Base-by-base conservation (phyloP, 768 basidiomycete species). In the Grammothele lineata region DNA sequence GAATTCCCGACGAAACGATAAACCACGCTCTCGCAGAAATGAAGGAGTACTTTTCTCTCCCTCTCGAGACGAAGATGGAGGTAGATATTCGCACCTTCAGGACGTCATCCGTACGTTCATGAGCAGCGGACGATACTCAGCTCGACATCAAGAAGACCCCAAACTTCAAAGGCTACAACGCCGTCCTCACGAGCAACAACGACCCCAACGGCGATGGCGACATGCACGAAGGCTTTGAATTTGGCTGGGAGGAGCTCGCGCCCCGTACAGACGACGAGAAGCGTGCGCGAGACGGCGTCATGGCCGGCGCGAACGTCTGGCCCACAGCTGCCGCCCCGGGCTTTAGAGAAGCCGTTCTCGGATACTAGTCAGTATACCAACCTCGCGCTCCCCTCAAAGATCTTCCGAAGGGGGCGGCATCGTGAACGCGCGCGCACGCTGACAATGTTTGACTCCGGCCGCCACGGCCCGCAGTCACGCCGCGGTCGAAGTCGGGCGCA, bases 151-250 rank as follows among this genome's bases (percentile, higher is more conserved):
- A 71, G 40, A 82, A 78, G 47, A 75, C 76, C 1, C 63, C 77
- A 0, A 84, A 83, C 59, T 94, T 90, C 71, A 87, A 84, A 59
- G 86, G 86, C 17, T 88, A 87, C 63, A 83, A 72, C 43, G 77
- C 81, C 2, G 62, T 91, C 2, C 70, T 85, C 5, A 83, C 81
- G 45, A 80, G 78, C 40, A 91, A 91, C 61, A 85, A 82, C 43
- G 77, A 92, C 57, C 81, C 87, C 0, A 72, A 77, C n/a, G 76
- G 78, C 38, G 68, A 76, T n/a, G 92, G 92, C 1, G 93, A 97
- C 60, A 65, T 94, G 44, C 90, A 94, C 60, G 92, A 97, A 62
- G 92, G 86, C 3, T 95, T 93, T 62, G 85, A 92, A 56, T 74
- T 95, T 47, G 89, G 90, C 3, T 84, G 79, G 75, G 86, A 91